Conservation (phyloP, 352 stramenopile species). For the Phytophthora pinifolia region DNA sequence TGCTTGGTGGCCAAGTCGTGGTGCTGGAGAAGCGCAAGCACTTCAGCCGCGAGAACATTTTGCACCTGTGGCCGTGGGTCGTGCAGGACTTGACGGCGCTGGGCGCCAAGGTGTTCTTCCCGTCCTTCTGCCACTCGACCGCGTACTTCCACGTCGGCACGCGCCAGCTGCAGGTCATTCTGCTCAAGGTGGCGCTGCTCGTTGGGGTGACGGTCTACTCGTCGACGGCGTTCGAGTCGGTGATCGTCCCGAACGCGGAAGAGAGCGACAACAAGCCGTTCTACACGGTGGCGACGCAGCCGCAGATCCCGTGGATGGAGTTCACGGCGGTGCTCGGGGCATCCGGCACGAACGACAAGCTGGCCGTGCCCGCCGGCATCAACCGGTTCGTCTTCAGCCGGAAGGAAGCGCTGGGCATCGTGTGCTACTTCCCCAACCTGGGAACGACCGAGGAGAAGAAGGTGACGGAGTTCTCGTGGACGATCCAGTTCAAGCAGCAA, state of each 20-base stretch:
- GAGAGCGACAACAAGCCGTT: slow-evolving; percentile 60
- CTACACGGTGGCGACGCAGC: slow-evolving; percentile 72
- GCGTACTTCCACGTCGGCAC: slow-evolving; percentile 87
- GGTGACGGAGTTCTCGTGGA: slow-evolving; percentile 84
- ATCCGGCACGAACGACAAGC: slow-evolving; percentile 65
- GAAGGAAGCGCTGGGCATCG: slow-evolving; percentile 78
- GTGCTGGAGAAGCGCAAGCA: slow-evolving; percentile 82
- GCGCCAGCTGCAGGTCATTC: slow-evolving; percentile 81
- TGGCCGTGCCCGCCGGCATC: slow-evolving; percentile 64
- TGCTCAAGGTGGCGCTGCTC: slow-evolving; percentile 80
- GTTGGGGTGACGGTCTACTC: slow-evolving; percentile 72
- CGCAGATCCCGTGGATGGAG: slow-evolving; percentile 79
- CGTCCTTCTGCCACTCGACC: slow-evolving; percentile 79
- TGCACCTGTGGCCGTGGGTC: slow-evolving; percentile 84
- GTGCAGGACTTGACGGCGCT: slow-evolving; percentile 81
- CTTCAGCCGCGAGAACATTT: slow-evolving; percentile 84
- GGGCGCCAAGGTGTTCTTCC: slow-evolving; percentile 83
- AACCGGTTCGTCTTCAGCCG: slow-evolving; percentile 80
- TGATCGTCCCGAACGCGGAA: slow-evolving; percentile 52
- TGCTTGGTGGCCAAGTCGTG: slow-evolving; percentile 72
- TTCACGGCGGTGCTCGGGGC: slow-evolving; percentile 72
- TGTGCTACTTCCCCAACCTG: slow-evolving; percentile 82
- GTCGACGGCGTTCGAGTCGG: slow-evolving; percentile 58
- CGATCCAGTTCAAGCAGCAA: slow-evolving; percentile 84
- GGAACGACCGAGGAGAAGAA: slow-evolving; percentile 75